Conservation (phyloP, 2,329 filamentous ascomycete species). For the Septoria petroselini region DNA sequence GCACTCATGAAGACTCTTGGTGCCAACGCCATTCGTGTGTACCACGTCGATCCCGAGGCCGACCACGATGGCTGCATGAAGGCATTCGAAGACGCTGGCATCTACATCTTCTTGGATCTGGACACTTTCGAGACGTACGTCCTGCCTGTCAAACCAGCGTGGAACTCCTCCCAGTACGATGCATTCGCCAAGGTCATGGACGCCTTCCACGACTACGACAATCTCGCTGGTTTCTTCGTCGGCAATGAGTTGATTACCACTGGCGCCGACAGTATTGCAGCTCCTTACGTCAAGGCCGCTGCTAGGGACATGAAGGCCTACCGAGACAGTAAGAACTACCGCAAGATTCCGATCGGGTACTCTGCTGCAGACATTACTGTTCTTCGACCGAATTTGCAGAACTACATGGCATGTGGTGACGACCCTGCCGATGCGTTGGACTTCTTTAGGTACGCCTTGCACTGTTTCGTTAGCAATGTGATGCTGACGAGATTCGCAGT, state of each 20-base stretch:
- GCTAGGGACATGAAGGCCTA: conserved; percentile 76
- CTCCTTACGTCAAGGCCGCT: conserved; percentile 71
- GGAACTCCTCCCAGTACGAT: conserved; percentile 69
- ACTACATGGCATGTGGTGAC: conserved; percentile 75
- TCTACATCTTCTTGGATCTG: conserved; percentile 81
- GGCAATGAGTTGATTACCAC: conserved; percentile 80
- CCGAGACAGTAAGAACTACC: conserved; percentile 70
- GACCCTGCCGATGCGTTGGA: conserved; percentile 69
- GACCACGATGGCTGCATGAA: conserved; percentile 79
- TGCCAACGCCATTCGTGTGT: conserved; percentile 80
- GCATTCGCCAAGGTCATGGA: conserved; percentile 72
- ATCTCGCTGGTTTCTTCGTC: conserved; percentile 78
- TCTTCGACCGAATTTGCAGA: conserved; percentile 62
- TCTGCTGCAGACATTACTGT: conserved; percentile 79
- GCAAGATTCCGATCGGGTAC: conserved; percentile 80
- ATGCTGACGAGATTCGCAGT: conserved; percentile 31
- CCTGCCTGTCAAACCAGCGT: conserved; percentile 52
- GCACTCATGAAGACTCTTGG: conserved; percentile 75
- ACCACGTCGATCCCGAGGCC: conserved; percentile 71
- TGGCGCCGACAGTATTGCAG: conserved; percentile 57
- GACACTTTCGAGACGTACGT: conserved; percentile 72
- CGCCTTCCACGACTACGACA: conserved; percentile 71
- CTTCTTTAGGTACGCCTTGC: conserved; percentile 59
- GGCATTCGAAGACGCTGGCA: conserved; percentile 72
- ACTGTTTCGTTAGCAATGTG: no score